Conservation (phyloP, 768 basidiomycete species). For the Termitomyces sp. region DNA sequence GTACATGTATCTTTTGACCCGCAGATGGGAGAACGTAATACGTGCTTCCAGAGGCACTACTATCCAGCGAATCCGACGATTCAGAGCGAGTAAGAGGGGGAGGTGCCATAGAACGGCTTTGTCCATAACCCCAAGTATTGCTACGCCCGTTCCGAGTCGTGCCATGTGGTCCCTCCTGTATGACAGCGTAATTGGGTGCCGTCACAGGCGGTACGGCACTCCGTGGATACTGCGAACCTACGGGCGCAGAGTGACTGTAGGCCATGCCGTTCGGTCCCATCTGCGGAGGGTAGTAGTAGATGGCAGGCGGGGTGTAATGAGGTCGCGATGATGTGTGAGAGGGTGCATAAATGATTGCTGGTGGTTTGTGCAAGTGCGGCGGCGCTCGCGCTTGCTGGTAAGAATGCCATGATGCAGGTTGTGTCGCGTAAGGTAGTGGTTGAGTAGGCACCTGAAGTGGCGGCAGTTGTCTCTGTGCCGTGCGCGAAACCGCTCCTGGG, state of each 20-base stretch:
- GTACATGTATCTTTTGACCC: constrained; percentile 71
- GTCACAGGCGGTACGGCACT: constrained; percentile 29
- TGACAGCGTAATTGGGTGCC: constrained; percentile 25
- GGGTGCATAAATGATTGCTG: constrained; percentile 57
- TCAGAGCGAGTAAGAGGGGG: constrained; percentile 19
- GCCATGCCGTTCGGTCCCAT: constrained; percentile 57
- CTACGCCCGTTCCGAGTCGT: constrained; percentile 15
- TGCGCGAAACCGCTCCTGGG: constrained; percentile 4
- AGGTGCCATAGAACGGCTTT: constrained; percentile 20
- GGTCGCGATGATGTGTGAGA: constrained; percentile 34
- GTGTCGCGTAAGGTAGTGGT: constrained; percentile 10
- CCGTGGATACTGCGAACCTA: constrained; percentile 30
- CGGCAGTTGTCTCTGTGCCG: constrained; percentile 6
- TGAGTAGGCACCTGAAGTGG: constrained; percentile 2
- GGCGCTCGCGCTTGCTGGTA: constrained; percentile 22
- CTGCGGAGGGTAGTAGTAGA: constrained; percentile 50
- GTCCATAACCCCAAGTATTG: constrained; percentile 20
- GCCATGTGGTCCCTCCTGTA: constrained; percentile 25
- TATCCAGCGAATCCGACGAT: constrained; percentile 38
- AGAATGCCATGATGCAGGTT: constrained; percentile 31
- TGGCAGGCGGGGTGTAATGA: constrained; percentile 56
- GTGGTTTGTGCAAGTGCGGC: constrained; percentile 35
- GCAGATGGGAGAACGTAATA: constrained; percentile 70
- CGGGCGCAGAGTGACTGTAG: constrained; percentile 65
- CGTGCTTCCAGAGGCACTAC: constrained; percentile 59